Base-by-base conservation (phyloP, 106 monocot genomes). In the Allium fistulosum region DNA sequence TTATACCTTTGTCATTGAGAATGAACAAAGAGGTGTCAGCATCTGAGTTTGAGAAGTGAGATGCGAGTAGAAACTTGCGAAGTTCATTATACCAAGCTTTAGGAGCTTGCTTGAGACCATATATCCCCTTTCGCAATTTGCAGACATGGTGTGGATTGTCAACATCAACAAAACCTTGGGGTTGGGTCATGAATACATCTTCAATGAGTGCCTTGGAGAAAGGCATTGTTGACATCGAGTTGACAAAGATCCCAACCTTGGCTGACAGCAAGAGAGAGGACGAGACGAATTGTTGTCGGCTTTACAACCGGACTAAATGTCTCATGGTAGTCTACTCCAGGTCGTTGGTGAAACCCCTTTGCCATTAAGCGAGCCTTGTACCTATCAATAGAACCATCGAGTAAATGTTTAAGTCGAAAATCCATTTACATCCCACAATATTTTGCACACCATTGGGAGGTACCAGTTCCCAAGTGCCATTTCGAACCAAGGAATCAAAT, bases 401-500 rank as follows among this genome's bases (percentile, higher is more conserved):
- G 37, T 9, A 12, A 12, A 12, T 45, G 10, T 62, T 45, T 62
- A 16, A 62, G 9, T 10, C 62, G 46, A 37, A 28, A 3, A 45
- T 15, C 62, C 62, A 62, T 11, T 62, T 62, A 46, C 22, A 62
- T 26, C 28, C 62, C 9, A 60, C 7, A 60, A 73, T 49, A 49
- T 74, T 66, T 49, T 26, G n/a, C 1, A 9, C 6, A 12, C 9
- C 47, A 16, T 65, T 56, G 6, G 17, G 66, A 58, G 65, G 66
- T 9, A 73, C 63, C 14, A 73, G 56, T 6, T 57, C 48, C 74
- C 74, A 74, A 10, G 66, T 66, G 16, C 57, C 57, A 48, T 74
- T 67, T 2, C 17, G 15, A 9, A 66, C 3, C 9, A 64, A 48
- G 18, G 15, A 4, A 66, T 1, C 6, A 64, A 57, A 74, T 66